Evolutionary conservation across 2,329 filamentous ascomycete species (phyloP), one percentile per base, ranked within the genome.

Genomic region (Fusarium odoratissimum): DNA sequence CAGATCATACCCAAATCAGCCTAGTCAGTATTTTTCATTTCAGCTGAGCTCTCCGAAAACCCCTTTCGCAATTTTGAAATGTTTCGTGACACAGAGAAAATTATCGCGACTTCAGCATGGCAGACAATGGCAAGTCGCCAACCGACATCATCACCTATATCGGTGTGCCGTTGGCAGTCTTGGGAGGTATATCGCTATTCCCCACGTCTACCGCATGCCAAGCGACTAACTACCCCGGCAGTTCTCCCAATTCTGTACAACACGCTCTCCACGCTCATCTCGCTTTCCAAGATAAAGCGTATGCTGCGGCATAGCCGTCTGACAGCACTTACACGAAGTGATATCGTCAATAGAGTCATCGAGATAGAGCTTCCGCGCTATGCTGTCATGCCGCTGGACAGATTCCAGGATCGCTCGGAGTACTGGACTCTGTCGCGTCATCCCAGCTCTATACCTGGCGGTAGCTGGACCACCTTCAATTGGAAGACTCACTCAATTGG

Each of bases 171-270:
- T 81, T 91, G 23, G 89, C 87, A 3, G 84, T 91, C 5, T 79
- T 91, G 5, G 88, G 87, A 46, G 78, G 78, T 79, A 73, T 10
- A 10, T 11, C n/a, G 16, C 8, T 14, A 1, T 11, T 13, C 8
- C 8, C 3, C 17, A 10, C 11, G 17, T 37, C 52, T n/a, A 28
- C 17, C 25, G 8, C 14, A 41, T 25, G 60, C 28, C 48, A 51
- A 28, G 28, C n/a, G 13, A 44, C 65, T 68, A 45, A 68, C 51
- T 10, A 44, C n/a, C 45, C 37, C 23, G 31, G 42, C 41, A 79
- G 86, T 91, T 28, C 83, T 91, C 10, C 90, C 90, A 0, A 92
- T 92, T 56, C 83, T 92, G 46, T 92, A 91, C 82, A 92, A 91
- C 76, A 91, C 88, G 25, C 82, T 89, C 59, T 84, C 86, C 31